These are phyloP conservation scores for Auricularia heimuer DNA, from an alignment of 768 basidiomycete genomes.

Conservation along the genomic window DNA sequence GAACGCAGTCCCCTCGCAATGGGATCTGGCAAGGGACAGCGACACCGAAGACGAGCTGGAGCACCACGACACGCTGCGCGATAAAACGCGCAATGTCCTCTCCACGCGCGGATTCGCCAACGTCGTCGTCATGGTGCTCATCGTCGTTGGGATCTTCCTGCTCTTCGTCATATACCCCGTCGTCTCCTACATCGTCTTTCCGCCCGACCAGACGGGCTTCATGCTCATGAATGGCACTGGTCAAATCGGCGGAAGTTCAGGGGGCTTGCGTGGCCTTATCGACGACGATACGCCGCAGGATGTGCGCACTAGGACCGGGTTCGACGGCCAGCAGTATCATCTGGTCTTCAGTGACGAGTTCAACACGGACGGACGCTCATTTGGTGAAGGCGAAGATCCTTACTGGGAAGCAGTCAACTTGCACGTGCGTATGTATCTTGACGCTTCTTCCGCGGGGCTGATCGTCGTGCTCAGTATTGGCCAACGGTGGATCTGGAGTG, in stretches of 20 bases:
- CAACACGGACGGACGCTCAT: slow-evolving; percentile 61
- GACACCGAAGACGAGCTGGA: not conserved
- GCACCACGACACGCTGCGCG: not conserved
- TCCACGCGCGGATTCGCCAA: slow-evolving; percentile 71
- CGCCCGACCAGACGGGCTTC: slow-evolving; percentile 29
- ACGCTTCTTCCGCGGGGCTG: too few relatives aligned
- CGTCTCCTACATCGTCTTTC: slow-evolving; percentile 38
- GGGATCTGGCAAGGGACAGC: not conserved
- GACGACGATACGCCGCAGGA: slow-evolving; percentile 64
- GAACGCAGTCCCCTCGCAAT: not conserved
- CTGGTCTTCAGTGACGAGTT: slow-evolving; percentile 89
- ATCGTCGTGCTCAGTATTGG: slow-evolving; percentile 37
- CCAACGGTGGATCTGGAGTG: slow-evolving; percentile 74
- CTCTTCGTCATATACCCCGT: slow-evolving; percentile 89
- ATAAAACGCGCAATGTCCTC: slow-evolving; percentile 22
- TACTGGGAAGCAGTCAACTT: slow-evolving; percentile 83
- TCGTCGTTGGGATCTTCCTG: slow-evolving; percentile 57
- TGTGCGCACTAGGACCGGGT: slow-evolving; percentile 47
- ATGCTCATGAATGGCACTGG: slow-evolving; percentile 65
- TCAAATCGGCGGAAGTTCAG: slow-evolving; percentile 67
- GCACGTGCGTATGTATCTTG: slow-evolving; percentile 24
- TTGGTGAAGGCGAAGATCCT: slow-evolving; percentile 72
- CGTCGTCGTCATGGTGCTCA: slow-evolving; percentile 56
- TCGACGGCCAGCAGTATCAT: slow-evolving; percentile 67
- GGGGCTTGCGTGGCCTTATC: slow-evolving; percentile 55